Base-by-base conservation (phyloP, 1,284 basidiomycete species). In the Anthracocystis walkeri region DNA sequence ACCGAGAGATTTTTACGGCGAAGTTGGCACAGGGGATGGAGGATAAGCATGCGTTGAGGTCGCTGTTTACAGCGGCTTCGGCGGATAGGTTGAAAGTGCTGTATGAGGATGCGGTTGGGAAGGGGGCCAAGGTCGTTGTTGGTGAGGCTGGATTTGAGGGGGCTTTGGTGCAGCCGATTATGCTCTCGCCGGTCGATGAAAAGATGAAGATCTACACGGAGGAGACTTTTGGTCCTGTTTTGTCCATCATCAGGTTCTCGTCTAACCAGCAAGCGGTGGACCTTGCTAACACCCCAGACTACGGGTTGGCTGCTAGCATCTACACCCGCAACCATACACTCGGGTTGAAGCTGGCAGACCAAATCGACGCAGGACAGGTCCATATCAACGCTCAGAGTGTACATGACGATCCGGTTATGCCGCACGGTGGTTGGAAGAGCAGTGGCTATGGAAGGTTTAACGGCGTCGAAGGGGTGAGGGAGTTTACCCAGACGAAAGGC, bases 381-480 rank as follows among this genome's bases (percentile, higher is more conserved):
- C 83, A 85, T 59, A 74, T 85, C 59, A 82, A 82, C 52, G 71
- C 77, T 3, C 68, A 79, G 25, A 78, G 77, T 23, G 57, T 76
- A 3, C 74, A 72, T 53, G 74, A 76, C 41, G 69, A 72, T 23
- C 69, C 69, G 1, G 20, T 27, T 18, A 76, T 76, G 74, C 69
- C 74, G 16, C 74, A 76, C 44, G 96, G 96, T 44, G 95, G 95
- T 40, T 89, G 90, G 61, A 98, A 97, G 86, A 29, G 54, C 16
- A 66, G 59, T 5, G 82, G 81, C 21, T 81, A 78, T 56, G 73
- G 63, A 38, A 49, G 67, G 38, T 76, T 80, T 57, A 79, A 58
- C 72, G 96, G 96, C 14, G 91, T 92, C 0, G 96, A 99, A 87
- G 96, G 96, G 29, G 88, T 99, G 35, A 90, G 93, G 31, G 88